These are phyloP conservation scores for Lachnellula hyalina DNA, from an alignment of 2,329 filamentous ascomycete species.

Conservation along the genomic window DNA sequence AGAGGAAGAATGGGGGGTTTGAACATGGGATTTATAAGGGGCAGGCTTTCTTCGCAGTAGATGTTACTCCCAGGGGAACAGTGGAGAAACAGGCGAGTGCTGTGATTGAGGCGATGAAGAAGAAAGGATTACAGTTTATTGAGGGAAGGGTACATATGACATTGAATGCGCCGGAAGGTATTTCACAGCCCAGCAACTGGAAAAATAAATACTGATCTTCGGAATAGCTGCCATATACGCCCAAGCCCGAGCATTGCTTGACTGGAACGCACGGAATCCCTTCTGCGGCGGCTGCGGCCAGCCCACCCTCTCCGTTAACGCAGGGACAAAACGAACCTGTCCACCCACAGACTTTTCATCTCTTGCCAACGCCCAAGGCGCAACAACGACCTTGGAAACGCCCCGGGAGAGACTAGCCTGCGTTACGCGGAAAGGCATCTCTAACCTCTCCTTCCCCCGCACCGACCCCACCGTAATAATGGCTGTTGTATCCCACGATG, in stretches of 20 bases:
- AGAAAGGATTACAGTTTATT: conserved; percentile 59
- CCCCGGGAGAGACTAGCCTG: conserved; percentile 61
- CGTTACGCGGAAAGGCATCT: conserved; percentile 75
- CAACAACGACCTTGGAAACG: conserved; percentile 33
- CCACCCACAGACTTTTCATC: conserved; percentile 60
- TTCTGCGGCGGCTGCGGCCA: conserved; percentile 89
- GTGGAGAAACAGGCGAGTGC: conserved; percentile 57
- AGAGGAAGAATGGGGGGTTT: conserved; percentile 48
- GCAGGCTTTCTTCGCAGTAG: conserved; percentile 81
- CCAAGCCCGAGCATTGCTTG: conserved; percentile 78
- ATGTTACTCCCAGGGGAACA: conserved; percentile 69
- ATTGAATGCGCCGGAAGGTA: conserved; percentile 44
- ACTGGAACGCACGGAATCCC: conserved; percentile 91
- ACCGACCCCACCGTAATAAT: conserved; percentile 89
- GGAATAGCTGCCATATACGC: conserved; percentile 77
- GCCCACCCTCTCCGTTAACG: conserved; percentile 71
- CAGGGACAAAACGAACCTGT: conserved; percentile 75
- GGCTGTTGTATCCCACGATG: conserved; percentile 78
- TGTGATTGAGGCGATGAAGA: conserved; percentile 55
- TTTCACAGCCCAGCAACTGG: not conserved
- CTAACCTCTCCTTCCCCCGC: conserved; percentile 86
- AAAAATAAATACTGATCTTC: not conserved
- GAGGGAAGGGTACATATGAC: conserved; percentile 54
- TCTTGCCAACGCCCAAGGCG: conserved; percentile 34
- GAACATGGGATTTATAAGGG: conserved; percentile 64